Conservation (phyloP, 805 yeast species). For the Maudiozyma saulgeensis region DNA sequence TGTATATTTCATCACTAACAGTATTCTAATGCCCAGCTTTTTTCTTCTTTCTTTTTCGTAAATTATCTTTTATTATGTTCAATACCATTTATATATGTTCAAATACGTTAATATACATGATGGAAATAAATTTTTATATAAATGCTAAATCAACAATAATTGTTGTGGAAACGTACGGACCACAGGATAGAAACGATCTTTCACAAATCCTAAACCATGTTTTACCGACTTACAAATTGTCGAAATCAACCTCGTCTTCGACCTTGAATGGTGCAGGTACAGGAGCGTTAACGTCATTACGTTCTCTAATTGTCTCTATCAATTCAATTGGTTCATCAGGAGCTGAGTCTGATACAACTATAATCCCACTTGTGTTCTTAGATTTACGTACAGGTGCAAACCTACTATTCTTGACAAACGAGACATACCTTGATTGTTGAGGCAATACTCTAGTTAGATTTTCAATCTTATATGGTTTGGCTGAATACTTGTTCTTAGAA, state of each 20-base stretch:
- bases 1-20: too few relatives aligned
- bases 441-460: slow-evolving; percentile 88
- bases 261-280: slow-evolving; percentile 28
- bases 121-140: background rate
- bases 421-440: slow-evolving; percentile 71
- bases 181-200: too few relatives aligned
- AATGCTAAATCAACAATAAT: background rate
- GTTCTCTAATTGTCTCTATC: slow-evolving; percentile 79
- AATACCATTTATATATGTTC: background rate
- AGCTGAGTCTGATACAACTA: slow-evolving; percentile 55
- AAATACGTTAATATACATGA: background rate
- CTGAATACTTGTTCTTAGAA: slow-evolving; percentile 42
- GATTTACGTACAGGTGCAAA: slow-evolving; percentile 77
- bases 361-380: slow-evolving; percentile 59
- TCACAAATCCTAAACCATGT: too few relatives aligned
- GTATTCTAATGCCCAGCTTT: background rate
- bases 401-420: slow-evolving; percentile 66
- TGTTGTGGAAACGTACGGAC: background rate
- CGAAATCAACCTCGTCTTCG: slow-evolving; percentile 24
- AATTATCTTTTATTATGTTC: background rate
- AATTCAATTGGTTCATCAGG: slow-evolving; percentile 53
- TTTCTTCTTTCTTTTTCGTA: background rate
- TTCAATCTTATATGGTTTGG: slow-evolving; percentile 57
- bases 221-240: background rate
- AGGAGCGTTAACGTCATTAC: slow-evolving; percentile 64